phyloP scores from a whole-genome alignment of 1,284 basidiomycete genomes.

The Ganoderma meredithae region DNA sequence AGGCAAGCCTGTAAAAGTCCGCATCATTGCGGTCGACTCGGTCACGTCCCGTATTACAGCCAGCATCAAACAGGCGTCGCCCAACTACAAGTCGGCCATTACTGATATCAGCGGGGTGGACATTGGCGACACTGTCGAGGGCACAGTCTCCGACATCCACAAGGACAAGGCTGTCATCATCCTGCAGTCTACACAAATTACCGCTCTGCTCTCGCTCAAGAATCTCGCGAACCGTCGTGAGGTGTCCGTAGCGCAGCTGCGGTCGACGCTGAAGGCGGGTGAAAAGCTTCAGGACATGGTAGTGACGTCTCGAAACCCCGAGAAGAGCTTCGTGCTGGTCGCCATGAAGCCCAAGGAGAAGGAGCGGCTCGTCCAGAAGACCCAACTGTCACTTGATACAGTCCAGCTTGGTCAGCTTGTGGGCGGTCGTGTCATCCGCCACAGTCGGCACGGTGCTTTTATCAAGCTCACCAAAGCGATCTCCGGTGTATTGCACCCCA shows the following conservation, averaged over 20 bases:
- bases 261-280: constrained; percentile 70
- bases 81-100: constrained; percentile 56
- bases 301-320: constrained; percentile 90
- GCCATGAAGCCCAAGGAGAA: constrained; percentile 72
- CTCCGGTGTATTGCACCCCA: constrained; percentile 80
- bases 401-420: constrained; percentile 77
- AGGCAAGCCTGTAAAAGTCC: constrained; percentile 89
- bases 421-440: constrained; percentile 78
- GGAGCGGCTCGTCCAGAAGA: constrained; percentile 54
- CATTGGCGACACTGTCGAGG: constrained; percentile 79
- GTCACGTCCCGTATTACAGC: constrained; percentile 78
- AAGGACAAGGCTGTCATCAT: constrained; percentile 83
- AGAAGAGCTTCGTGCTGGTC: constrained; percentile 89
- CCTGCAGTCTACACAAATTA: constrained; percentile 75
- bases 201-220: constrained; percentile 86
- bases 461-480: constrained; percentile 78
- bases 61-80: constrained; percentile 86
- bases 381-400: constrained; percentile 67
- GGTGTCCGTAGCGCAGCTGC: constrained; percentile 75
- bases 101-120: constrained; percentile 77
- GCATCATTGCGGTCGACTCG: constrained; percentile 77
- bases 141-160: constrained; percentile 80
- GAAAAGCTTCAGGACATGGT: constrained; percentile 82
- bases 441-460: constrained; percentile 73
- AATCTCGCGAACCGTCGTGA: constrained; percentile 87